These are phyloP conservation scores for Thalassia testudinum DNA, from an alignment of 116 monocot species.

Conservation along the genomic window DNA sequence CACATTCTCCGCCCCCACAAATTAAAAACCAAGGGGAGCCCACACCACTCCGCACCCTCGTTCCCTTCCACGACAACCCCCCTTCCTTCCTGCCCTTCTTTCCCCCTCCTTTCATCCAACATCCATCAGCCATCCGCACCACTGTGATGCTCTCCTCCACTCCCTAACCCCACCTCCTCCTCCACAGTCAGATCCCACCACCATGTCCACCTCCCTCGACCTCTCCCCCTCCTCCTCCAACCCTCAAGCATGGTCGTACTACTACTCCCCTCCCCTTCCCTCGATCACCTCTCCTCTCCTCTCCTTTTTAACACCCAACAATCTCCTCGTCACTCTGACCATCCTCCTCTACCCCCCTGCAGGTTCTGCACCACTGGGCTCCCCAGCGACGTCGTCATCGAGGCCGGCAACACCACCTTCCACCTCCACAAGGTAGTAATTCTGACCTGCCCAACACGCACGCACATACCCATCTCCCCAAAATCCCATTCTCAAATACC, in stretches of 20 bases:
- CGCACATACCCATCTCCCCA: neutral
- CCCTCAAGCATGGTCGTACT: neutral
- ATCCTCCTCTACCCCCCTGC: neutral
- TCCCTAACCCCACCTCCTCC: neutral
- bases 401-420: conserved; percentile 63
- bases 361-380: conserved; percentile 93
- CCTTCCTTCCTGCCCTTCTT: neutral
- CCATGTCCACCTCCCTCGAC: neutral
- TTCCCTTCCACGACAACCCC: neutral
- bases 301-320: neutral
- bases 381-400: conserved; percentile 83
- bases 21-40: neutral
- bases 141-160: neutral
- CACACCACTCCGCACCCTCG: neutral
- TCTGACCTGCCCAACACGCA: neutral
- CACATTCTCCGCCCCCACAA: too few relatives aligned
- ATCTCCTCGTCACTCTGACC: neutral
- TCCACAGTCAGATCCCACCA: neutral
- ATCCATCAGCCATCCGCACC: neutral
- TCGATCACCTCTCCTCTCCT: neutral
- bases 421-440: conserved; percentile 86
- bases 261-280: neutral
- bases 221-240: neutral
- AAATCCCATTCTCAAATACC: neutral
- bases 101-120: neutral